Base-by-base conservation (phyloP, 768 basidiomycete genomes). In the Trametes elegans region DNA sequence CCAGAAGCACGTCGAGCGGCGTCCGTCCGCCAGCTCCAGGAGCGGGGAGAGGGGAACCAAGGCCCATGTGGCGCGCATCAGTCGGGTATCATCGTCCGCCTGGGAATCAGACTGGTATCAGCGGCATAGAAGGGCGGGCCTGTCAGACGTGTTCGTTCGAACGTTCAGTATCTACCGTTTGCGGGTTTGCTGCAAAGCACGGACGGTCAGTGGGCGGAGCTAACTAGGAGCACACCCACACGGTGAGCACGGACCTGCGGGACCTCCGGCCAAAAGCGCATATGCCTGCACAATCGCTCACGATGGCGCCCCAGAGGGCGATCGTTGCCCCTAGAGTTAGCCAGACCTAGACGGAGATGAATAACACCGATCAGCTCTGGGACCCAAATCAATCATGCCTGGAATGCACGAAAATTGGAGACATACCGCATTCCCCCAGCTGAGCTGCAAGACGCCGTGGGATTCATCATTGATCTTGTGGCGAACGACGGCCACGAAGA, bases 271-370 rank as follows among this genome's bases (percentile, higher is more conserved):
- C 41, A 18, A 49, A 55, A 29, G 68, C 72, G 38, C 70, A 74
- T 19, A 76, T 55, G 28, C 72, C 73, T 53, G 64, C 68, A 53
- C 69, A 73, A 31, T 74, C 65, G 36, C 62, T 55, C 24, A 63
- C 50, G 40, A 75, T 69, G 28, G 76, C 73, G 38, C 76, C 57
- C 81, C 79, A 82, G 18, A 81, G 68, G 13, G 73, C 70, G 49
- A 83, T 62, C 14, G 76, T 69, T 4, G 82, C 81, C 18, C 66
- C 77, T 29, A 83, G 67, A n/a, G 72, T 69, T 73, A 84, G 76
- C 80, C 82, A 84, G 38, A 78, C 75, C 77, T 79, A 53, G 43
- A 14, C 27, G 18, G 29, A 50, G 28, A 59, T 42, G 49, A 18
- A 28, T 34, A 53, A 51, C 24, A 40, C 36, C 24, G 28, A 56